Base-by-base conservation (phyloP, 2,329 filamentous ascomycete genomes). In the Xylariales sp. region DNA sequence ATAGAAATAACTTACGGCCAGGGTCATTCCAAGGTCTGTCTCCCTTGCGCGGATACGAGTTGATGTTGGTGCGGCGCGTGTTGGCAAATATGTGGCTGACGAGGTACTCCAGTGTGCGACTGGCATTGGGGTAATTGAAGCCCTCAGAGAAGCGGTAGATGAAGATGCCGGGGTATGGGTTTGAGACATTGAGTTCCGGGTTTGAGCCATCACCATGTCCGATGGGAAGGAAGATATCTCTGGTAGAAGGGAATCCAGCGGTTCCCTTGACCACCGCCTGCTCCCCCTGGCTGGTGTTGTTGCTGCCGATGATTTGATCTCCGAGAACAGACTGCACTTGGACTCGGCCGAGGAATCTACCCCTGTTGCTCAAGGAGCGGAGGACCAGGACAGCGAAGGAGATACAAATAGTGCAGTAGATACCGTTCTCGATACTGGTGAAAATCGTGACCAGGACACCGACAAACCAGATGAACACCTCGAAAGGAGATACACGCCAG, bases 1-100 rank as follows among this genome's bases (percentile, higher is more conserved):
- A 14, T 5, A 12, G 16, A 12, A 37, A 12, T 7, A 11, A 38
- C 35, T 38, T 38, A 38, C 35, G 85, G 36, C 88, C 89, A 0
- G 91, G 88, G 55, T 96, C 87, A 53, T 96, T 97, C 93, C 93
- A 97, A 1, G 93, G 90, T 6, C 90, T 77, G 57, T 98, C 91
- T 17, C 85, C 85, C 3, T 69, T 72, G 4, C 74, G 72, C 5
- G 69, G 62, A 52, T 81, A 95, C 2, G 73, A 67, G 40, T 84
- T 68, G 0, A 80, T 69, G 46, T 85, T 87, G 2, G 88, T 95
- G 21, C 88, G 83, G 25, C 85, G 81, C 3, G 90, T 95, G 43
- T 82, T 66, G 29, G 70, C 60, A 48, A 84, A 83, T 32, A 95
- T 78, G 49, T 81, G 77, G 3, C 73, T 64, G 3, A 80, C 77